Conservation (phyloP, 2,329 filamentous ascomycete genomes). For the Pseudogymnoascus sp. region DNA sequence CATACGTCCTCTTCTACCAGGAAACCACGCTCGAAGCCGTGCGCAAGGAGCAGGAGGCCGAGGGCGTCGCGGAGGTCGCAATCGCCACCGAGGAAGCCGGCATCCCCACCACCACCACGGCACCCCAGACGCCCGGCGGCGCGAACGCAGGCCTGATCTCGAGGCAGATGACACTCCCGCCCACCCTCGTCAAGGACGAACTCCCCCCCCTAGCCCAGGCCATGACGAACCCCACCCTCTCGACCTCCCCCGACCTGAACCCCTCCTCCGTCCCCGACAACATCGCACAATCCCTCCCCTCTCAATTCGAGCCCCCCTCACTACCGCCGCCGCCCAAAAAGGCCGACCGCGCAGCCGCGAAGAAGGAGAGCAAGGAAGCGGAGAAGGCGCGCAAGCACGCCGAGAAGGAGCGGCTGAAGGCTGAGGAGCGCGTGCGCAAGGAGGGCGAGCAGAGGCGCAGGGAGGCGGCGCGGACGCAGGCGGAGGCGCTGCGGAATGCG, state of each 20-base stretch:
- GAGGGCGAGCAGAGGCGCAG: conserved; percentile 25
- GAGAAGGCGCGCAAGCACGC: conserved; percentile 33
- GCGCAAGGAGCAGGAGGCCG: conserved; percentile 71
- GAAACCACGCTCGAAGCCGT: conserved; percentile 68
- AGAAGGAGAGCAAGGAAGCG: conserved; percentile 55
- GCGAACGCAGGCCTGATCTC: conserved; percentile 34
- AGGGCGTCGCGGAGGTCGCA: conserved; percentile 55
- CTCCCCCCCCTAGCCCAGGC: conserved; percentile 50
- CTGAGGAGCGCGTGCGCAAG: conserved; percentile 34
- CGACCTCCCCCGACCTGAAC: conserved; percentile 4
- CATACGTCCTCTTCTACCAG: conserved; percentile 96
- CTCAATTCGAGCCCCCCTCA: conserved; percentile 12
- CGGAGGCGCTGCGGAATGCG: conserved; percentile 51
- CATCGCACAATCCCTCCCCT: neutral
- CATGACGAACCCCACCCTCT: conserved; percentile 48
- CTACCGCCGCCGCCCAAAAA: neutral
- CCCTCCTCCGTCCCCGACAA: neutral
- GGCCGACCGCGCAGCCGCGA: conserved; percentile 30
- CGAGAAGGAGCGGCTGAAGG: conserved; percentile 34
- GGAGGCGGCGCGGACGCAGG: conserved; percentile 37
- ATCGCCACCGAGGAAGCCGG: conserved; percentile 48
- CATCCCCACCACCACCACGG: conserved; percentile 41
- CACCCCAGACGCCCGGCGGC: conserved; percentile 35
- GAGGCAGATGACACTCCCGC: conserved; percentile 31
- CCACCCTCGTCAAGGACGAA: neutral